These are phyloP conservation scores for Lachancea sp. DNA, from an alignment of 805 yeast species.

Conservation along the genomic window DNA sequence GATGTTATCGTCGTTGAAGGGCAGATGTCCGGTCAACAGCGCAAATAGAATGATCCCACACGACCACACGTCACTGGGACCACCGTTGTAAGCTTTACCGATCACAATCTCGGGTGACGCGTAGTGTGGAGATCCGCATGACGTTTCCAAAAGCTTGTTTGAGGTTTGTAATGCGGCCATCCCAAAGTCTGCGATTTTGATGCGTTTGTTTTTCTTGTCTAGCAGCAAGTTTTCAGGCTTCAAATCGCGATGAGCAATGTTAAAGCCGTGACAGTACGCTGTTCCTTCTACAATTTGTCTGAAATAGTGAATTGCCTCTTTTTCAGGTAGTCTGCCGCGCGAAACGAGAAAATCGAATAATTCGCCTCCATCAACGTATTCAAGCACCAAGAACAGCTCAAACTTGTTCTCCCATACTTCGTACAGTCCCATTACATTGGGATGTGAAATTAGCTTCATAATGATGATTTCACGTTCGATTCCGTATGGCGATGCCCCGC, in stretches of 20 bases:
- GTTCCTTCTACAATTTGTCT: constrained; percentile 74
- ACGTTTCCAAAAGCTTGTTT: constrained; percentile 65
- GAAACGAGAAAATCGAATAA: constrained; percentile 65
- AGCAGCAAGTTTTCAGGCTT: constrained; percentile 74
- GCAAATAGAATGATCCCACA: constrained; percentile 82
- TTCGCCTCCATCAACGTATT: constrained; percentile 87
- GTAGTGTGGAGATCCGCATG: constrained; percentile 85
- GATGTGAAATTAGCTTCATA: constrained; percentile 91
- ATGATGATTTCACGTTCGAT: constrained; percentile 96
- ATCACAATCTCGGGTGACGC: constrained; percentile 84
- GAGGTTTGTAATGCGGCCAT: constrained; percentile 81
- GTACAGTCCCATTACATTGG: constrained; percentile 85
- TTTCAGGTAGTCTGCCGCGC: constrained; percentile 63
- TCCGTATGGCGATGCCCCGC: constrained; percentile 75
- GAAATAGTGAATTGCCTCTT: constrained; percentile 70
- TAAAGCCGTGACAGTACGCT: constrained; percentile 73
- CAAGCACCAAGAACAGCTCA: constrained; percentile 72
- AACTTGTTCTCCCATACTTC: constrained; percentile 98
- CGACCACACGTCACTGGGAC: constrained; percentile 84
- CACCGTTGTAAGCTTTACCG: constrained; percentile 74
- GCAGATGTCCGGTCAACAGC: constrained; percentile 69
- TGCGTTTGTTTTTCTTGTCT: constrained; percentile 55
- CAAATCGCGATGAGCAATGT: constrained; percentile 75
- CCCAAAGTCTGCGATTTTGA: constrained; percentile 81
- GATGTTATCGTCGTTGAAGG: constrained; percentile 78